Base-by-base conservation (phyloP, 202 grass and related monocot species). In the Elaeis oleifera region DNA sequence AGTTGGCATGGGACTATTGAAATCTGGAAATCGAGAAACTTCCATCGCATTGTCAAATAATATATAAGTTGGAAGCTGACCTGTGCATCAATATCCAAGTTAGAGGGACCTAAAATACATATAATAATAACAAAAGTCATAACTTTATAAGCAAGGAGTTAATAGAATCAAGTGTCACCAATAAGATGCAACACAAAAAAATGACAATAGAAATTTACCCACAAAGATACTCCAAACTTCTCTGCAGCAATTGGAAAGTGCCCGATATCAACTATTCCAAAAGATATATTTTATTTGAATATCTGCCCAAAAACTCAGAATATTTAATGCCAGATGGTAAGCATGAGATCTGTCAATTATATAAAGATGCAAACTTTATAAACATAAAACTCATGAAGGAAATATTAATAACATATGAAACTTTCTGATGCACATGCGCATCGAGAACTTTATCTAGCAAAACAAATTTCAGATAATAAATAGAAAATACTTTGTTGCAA, bases 171-270 rank as follows among this genome's bases (percentile, higher is more conserved):
- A 11, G 36, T 44, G 36, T 44, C 36, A 11, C 36, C 7, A 44
- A 44, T 9, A 44, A 2, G 11, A 44, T 44, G 8, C 36, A 44
- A 11, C 36, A 44, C 36, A 44, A 67, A 82, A 64, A 4, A 19
- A 62, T 28, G 4, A 44, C 20, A 69, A 66, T 51, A 29, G 50
- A 57, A 70, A 66, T 7, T 58, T 92, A 99, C 88, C 85, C 74
- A 76, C 64, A 91, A 77, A 64, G 88, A 99, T 89, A 99, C 79
- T 68, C 94, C 88, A 80, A 92, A 99, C 62, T 81, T 89, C 49
- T 85, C 73, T 49, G 88, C 84, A 72, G 84, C 88, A 89, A 89
- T 92, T 80, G 94, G 94, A 16, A 92, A 99, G 77, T 90, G 94
- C 66, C 94, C 94, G 44, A 99, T 69, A 85, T 92, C 94, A 74